These are phyloP conservation scores for Bathelium albidoporum DNA, from an alignment of 495 filamentous ascomycete genomes.

Conservation along the genomic window DNA sequence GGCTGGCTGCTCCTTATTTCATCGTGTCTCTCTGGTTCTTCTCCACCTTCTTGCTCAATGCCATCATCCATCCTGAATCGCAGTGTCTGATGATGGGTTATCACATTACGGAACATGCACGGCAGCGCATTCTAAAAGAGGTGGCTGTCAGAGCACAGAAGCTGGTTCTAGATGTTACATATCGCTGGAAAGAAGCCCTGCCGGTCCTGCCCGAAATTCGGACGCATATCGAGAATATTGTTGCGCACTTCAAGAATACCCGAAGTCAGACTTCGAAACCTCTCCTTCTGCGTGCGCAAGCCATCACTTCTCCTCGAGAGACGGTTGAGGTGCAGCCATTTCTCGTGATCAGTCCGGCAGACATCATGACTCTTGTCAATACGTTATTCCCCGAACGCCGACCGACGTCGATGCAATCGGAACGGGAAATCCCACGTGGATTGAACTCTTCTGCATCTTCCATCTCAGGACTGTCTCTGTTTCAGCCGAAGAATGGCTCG, in stretches of 20 bases:
- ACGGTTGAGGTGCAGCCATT: conserved; percentile 63
- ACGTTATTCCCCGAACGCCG: conserved; percentile 57
- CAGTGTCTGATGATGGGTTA: conserved; percentile 84
- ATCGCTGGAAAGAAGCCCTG: conserved; percentile 34
- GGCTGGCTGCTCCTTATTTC: conserved; percentile 64
- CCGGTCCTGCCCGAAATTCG: conserved; percentile 57
- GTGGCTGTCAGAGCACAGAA: conserved; percentile 69
- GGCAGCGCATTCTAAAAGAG: conserved; percentile 78
- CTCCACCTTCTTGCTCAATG: conserved; percentile 70
- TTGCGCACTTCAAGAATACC: conserved; percentile 51
- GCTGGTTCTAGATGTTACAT: conserved; percentile 53
- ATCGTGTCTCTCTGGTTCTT: conserved; percentile 89
- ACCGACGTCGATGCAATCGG: conserved; percentile 39
- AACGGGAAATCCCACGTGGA: conserved; percentile 37
- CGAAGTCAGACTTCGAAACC: conserved; percentile 41
- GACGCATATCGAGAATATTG: conserved; percentile 65
- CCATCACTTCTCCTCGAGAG: conserved; percentile 58
- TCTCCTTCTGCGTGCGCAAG: conserved; percentile 54
- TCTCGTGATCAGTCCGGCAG: conserved; percentile 62
- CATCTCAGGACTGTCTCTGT: conserved; percentile 49
- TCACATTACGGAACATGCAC: conserved; percentile 80
- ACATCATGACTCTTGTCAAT: conserved; percentile 59
- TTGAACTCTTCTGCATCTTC: conserved; percentile 57
- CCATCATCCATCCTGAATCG: conserved; percentile 82
- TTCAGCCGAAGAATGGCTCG: conserved; percentile 14